Evolutionary conservation across 768 basidiomycete species (phyloP).

Genomic region (Suillus subalutaceus): DNA sequence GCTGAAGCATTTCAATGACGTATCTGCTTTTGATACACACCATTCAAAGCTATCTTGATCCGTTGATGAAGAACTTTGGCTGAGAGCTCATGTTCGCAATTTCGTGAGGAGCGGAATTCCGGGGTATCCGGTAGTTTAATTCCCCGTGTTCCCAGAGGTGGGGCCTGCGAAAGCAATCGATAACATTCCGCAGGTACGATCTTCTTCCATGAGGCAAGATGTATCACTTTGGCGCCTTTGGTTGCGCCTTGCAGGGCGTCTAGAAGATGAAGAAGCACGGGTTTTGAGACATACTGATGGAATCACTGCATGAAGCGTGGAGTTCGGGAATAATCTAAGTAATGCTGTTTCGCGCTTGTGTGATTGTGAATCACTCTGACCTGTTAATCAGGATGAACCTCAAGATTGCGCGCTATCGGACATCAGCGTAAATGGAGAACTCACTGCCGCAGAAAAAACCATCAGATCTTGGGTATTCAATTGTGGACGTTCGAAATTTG

Average conservation of each 20-base stretch:
- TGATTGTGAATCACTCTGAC: not conserved
- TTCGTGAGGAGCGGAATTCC: not conserved
- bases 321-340: not conserved
- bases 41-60: not conserved
- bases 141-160: not conserved
- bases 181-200: not conserved
- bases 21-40: not conserved
- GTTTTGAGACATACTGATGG: not conserved
- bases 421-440: not conserved
- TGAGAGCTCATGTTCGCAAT: not conserved
- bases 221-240: not conserved
- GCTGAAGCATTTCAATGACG: not conserved
- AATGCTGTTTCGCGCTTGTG: not conserved
- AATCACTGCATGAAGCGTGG: not conserved
- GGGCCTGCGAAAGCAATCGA: not conserved
- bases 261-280: not conserved
- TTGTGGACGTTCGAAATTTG: not conserved
- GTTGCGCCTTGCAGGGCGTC: not conserved
- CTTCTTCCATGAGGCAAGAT: not conserved
- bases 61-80: not conserved
- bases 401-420: not conserved
- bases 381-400: not conserved
- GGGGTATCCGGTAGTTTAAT: not conserved
- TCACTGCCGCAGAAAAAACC: not conserved
- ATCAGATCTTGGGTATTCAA: not conserved